phyloP scores from a whole-genome alignment of 176 grass and related monocot species.

The Carex myosuroides region DNA sequence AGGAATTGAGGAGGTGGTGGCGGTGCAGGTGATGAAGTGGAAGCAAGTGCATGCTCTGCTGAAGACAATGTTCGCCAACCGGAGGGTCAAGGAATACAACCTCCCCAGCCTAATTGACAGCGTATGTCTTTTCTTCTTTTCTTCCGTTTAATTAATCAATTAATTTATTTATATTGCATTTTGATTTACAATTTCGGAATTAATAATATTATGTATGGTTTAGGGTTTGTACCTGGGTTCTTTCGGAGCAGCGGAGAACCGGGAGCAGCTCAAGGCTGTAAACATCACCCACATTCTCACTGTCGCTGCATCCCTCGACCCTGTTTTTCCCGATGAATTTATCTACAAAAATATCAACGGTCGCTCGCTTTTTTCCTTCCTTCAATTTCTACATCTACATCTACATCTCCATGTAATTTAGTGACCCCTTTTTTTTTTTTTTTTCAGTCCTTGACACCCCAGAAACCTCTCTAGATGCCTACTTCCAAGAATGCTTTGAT shows the following conservation, averaged over 20 bases:
- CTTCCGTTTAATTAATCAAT: background rate
- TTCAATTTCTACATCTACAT: background rate
- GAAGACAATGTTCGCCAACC: constrained; percentile 21
- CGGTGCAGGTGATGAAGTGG: background rate
- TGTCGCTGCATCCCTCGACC: constrained; percentile 61
- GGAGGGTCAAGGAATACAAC: constrained; percentile 30
- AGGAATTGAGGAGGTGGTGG: background rate
- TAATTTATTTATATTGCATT: background rate
- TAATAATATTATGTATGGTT: background rate
- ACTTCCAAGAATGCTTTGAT: constrained; percentile 72
- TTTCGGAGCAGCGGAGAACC: constrained; percentile 67
- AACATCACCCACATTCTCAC: constrained; percentile 76
- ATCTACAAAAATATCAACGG: constrained; percentile 86
- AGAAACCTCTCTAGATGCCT: constrained; percentile 42
- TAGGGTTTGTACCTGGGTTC: constrained; percentile 88
- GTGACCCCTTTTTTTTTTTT: background rate
- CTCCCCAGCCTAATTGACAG: constrained; percentile 23
- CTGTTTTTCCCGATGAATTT: constrained; percentile 65
- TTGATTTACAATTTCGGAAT: no score
- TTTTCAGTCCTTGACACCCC: constrained; percentile 66
- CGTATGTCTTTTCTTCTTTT: background rate
- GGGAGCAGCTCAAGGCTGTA: constrained; percentile 49
- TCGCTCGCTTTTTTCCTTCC: background rate
- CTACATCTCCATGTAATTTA: background rate
- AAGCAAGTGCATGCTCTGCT: constrained; percentile 1